Evolutionary conservation across 345 rosid genomes (phyloP), one percentile per base, ranked within the genome.

Genomic region (Lagerstroemia speciosa): DNA sequence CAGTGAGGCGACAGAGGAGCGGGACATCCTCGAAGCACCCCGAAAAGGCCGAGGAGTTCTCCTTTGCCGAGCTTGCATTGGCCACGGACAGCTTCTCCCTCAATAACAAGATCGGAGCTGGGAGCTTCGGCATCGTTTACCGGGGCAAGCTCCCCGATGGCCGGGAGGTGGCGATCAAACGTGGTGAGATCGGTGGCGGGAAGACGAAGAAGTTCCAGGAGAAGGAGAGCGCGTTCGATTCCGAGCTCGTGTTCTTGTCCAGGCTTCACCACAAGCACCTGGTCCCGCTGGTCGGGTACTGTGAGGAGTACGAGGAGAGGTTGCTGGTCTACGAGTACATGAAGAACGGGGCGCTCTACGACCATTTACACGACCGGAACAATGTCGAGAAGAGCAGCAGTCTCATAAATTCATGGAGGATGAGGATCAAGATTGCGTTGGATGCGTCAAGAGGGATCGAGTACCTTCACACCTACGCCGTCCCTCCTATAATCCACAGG

Each of bases 61-160:
- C 75, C 20, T 67, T 94, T 1, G 77, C 81, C 0, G 93, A 89
- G 77, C 95, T 94, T 1, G 95, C 90, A 16, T 78, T 73, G 8
- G 98, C 98, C 1, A 91, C 99, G 5, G 78, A 87, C 41, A 75
- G 75, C 74, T 94, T 91, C 79, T 80, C 99, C 1, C 15, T 67
- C 0, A 92, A 89, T 71, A 91, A 91, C 83, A 94, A 85, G 79
- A 85, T 94, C 58, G 98, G 98, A 8, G 84, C 90, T 0, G 97
- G 99, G 2, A 94, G 99, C 75, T 94, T 84, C 31, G 99, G 98
- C 0, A 74, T 88, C 17, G 98, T 94, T 27, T 94, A 94, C 77
- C 77, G 70, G 61, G 98, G 92, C 0, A 88, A 88, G 72, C 75
- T 94, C 53, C 30, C 8, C 0, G 96, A 89, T 61, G 96, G 97